Percentiles rank a stretch among this genome's conserved stretches.
Evolutionary conservation across 495 filamentous ascomycete species (phyloP).

Genomic region (Penicillium coprophilum): DNA sequence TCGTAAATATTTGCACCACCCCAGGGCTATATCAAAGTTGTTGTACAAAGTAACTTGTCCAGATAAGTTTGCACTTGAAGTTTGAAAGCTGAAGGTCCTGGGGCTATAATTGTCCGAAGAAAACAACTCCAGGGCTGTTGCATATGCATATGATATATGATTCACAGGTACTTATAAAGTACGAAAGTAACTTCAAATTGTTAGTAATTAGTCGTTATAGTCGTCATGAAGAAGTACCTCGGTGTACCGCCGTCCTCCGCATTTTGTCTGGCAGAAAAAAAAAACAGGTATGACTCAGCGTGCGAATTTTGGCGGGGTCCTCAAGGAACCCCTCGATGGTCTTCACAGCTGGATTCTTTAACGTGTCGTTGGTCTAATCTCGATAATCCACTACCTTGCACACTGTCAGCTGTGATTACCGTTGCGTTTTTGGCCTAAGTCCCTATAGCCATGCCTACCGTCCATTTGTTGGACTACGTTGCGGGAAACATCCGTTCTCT

Average conservation of each 20-base stretch:
- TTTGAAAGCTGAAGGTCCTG: too few species aligned
- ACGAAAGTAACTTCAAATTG: not conserved
- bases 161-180: not conserved
- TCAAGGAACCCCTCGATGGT: slow-evolving; percentile 10
- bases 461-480: slow-evolving; percentile 86
- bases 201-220: not conserved
- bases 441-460: slow-evolving; percentile 68
- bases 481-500: slow-evolving; percentile 91
- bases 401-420: not conserved
- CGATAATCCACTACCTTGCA: not conserved
- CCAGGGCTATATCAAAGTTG: not conserved
- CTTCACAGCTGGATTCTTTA: not conserved
- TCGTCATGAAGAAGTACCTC: not conserved
- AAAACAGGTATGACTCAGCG: slow-evolving; percentile 30
- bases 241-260: not conserved
- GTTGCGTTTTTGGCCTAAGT: slow-evolving; percentile 1
- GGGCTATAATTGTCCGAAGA: not conserved
- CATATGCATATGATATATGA: not conserved
- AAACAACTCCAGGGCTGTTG: too few species aligned
- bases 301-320: slow-evolving; percentile 25
- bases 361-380: not conserved
- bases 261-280: slow-evolving; percentile 33
- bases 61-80: not conserved
- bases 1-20: not conserved
- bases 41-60: not conserved